These are phyloP conservation scores for Triglochin maritima DNA, from an alignment of 106 monocot genomes.

Conservation along the genomic window DNA sequence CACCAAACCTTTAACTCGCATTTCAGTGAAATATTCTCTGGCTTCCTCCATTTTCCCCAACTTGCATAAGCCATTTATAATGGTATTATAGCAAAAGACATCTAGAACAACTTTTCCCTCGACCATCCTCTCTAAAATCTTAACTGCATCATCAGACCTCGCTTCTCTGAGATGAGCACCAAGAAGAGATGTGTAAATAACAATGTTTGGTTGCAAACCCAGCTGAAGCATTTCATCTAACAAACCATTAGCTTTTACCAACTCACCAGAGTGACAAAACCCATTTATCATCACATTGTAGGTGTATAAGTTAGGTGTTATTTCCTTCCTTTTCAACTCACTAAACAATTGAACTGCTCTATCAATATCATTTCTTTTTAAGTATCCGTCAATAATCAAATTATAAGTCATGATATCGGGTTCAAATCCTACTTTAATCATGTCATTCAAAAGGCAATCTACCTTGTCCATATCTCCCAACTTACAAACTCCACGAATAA, in stretches of 20 bases:
- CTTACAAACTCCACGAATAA: constrained; percentile 53
- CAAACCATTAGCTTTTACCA: constrained; percentile 19
- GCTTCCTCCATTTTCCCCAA: constrained; percentile 57
- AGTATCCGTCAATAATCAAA: constrained; percentile 54
- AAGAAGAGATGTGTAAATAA: constrained; percentile 43
- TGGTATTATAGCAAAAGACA: constrained; percentile 61
- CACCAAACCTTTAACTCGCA: constrained; percentile 37
- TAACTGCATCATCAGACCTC: constrained; percentile 32
- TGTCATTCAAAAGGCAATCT: constrained; percentile 47
- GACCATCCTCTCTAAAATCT: constrained; percentile 38
- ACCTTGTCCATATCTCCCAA: constrained; percentile 45
- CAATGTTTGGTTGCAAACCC: constrained; percentile 37
- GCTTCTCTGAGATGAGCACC: constrained; percentile 41
- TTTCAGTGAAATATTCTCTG: constrained; percentile 27
- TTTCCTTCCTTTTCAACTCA: constrained; percentile 35
- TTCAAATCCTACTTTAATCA: constrained; percentile 30
- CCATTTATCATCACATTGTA: constrained; percentile 42
- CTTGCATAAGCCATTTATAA: constrained; percentile 57
- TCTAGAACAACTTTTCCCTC: constrained; percentile 37
- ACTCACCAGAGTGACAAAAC: constrained; percentile 28
- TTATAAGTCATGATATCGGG: constrained; percentile 53
- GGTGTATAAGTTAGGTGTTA: constrained; percentile 45
- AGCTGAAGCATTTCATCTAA: constrained; percentile 46
- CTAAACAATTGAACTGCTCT: constrained; percentile 36
- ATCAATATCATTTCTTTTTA: constrained; percentile 13